phyloP scores from a whole-genome alignment of 495 filamentous ascomycete genomes.

The Penicillium pancosmium region DNA sequence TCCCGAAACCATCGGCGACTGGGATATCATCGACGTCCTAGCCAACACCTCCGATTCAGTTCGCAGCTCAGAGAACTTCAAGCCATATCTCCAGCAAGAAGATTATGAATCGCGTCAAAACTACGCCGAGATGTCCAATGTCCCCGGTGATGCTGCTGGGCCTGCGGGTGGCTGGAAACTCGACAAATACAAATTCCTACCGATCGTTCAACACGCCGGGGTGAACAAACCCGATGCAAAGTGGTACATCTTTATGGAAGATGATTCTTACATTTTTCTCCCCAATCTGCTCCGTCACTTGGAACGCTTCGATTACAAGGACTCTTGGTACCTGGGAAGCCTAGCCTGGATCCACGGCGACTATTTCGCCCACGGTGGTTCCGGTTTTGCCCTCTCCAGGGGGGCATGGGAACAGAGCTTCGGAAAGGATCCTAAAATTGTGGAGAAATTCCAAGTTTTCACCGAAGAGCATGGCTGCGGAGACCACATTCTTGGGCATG shows the following conservation, averaged over 20 bases:
- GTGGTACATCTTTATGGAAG: conserved; percentile 66
- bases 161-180: conserved; percentile 43
- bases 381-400: conserved; percentile 59
- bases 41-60: conserved; percentile 26
- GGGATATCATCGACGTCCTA: conserved; percentile 40
- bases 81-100: conserved; percentile 26
- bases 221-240: conserved; percentile 46
- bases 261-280: conserved; percentile 63
- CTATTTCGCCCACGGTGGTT: conserved; percentile 61
- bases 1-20: conserved; percentile 36
- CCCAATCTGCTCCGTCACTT: conserved; percentile 56
- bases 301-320: conserved; percentile 40
- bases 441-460: conserved; percentile 37
- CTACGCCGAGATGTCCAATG: conserved; percentile 25
- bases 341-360: conserved; percentile 44
- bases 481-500: conserved; percentile 52
- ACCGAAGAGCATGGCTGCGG: conserved; percentile 49
- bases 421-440: conserved; percentile 34
- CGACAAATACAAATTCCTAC: conserved; percentile 55
- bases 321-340: conserved; percentile 56
- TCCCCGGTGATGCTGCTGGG: conserved; percentile 24
- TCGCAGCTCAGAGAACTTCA: conserved; percentile 17
- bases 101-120: conserved; percentile 26
- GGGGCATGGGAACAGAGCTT: conserved; percentile 47
- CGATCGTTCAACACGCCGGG: conserved; percentile 46